Evolutionary conservation across 2,329 filamentous ascomycete genomes (phyloP), one percentile per base, ranked within the genome.

Genomic region (Trichophyton schoenleinii): DNA sequence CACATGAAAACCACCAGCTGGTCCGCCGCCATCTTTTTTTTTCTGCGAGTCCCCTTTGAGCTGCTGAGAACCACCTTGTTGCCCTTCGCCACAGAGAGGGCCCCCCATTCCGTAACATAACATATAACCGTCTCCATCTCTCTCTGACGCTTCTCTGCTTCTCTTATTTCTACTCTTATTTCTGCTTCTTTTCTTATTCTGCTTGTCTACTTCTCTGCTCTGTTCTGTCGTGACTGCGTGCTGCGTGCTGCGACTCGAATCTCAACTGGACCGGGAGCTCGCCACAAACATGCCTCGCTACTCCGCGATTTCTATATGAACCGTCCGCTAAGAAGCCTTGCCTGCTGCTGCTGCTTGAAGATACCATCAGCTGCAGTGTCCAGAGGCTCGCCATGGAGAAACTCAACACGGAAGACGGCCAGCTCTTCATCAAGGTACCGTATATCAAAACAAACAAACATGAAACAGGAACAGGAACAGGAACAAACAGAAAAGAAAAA

Each of bases 391-490:
- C 67, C 67, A 78, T 78, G 76, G 76, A 78, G 73, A 77, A 76
- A 69, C 70, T 78, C 61, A 76, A 78, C 70, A 77, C 74, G 66
- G 75, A 78, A 71, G 76, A 78, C 74, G 76, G 76, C 69, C 76
- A 78, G 69, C 73, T 77, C 67, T 78, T 78, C 70, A 73, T 78
- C 64, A 78, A 77, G 68, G 76, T 78, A 48, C 34, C 28, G 28
- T 31, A 13, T 38, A 38, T 9, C 34, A 38, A 13, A 38, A 38
- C 34, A 38, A 38, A 38, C 34, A 38, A 38, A 38, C 34, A 38
- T 11, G 9, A 38, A 44, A 44, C 41, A 44, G n/a, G 5, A 42
- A 44, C 41, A 44, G n/a, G 5, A 42, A 44, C 13, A n/a, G n/a
- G 38, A n/a, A 6, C 34, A 44, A 44, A 20, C 1, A 44, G 2